Conservation (phyloP, 176 grass and related monocot species). For the Aechmea fasciata region DNA sequence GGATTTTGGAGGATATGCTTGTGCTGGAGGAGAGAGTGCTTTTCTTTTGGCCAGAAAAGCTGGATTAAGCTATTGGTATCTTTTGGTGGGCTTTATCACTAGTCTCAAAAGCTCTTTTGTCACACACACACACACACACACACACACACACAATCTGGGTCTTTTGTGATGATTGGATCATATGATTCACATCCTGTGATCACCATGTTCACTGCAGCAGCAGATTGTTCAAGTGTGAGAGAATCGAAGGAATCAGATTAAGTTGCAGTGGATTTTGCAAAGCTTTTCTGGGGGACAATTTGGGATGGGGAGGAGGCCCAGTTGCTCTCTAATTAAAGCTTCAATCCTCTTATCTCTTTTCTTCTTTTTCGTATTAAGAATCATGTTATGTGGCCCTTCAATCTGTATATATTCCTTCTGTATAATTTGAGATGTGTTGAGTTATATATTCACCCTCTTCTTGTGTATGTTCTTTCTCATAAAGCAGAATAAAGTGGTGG, state of each 20-base stretch:
- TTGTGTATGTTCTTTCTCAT: too few relatives aligned
- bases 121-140: neutral
- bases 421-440: too few relatives aligned
- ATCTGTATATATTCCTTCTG: too few relatives aligned
- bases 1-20: neutral
- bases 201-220: neutral
- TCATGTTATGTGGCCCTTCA: neutral
- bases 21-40: conserved; percentile 3
- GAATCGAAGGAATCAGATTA: neutral
- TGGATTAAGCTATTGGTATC: neutral
- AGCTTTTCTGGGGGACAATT: neutral
- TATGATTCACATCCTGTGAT: neutral
- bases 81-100: neutral
- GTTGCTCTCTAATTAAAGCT: neutral
- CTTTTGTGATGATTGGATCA: neutral
- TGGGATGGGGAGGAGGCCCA: neutral
- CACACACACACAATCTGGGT: neutral
- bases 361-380: neutral
- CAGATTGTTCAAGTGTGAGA: neutral
- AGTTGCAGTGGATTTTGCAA: neutral
- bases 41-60: neutral
- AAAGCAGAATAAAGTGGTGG: too few relatives aligned
- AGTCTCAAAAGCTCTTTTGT: neutral
- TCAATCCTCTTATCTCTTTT: neutral
- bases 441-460: too few relatives aligned